These are phyloP conservation scores for Seiridium cupressi DNA, from an alignment of 2,329 filamentous ascomycete genomes.

Conservation along the genomic window DNA sequence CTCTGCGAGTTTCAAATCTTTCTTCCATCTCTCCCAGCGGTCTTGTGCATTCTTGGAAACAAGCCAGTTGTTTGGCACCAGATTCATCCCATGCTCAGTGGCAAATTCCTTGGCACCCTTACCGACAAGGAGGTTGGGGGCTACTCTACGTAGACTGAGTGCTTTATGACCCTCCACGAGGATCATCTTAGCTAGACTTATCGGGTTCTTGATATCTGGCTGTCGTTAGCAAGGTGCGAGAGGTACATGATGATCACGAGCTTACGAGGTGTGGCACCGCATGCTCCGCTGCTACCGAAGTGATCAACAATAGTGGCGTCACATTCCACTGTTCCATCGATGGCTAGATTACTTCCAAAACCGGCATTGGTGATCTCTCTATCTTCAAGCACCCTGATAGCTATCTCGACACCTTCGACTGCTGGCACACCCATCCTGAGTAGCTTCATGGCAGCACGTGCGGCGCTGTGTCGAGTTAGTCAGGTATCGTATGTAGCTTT, in stretches of 20 bases:
- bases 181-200: conserved; percentile 79
- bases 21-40: conserved; percentile 75
- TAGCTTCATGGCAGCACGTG: conserved; percentile 78
- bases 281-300: conserved; percentile 85
- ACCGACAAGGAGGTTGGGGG: conserved; percentile 87
- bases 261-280: conserved; percentile 86
- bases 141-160: conserved; percentile 82
- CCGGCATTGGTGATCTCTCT: conserved; percentile 95
- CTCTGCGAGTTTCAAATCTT: conserved; percentile 63
- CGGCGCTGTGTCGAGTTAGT: conserved; percentile 58
- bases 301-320: conserved; percentile 94
- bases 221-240: no score
- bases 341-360: conserved; percentile 90
- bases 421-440: conserved; percentile 77
- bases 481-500: not conserved
- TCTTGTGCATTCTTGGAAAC: conserved; percentile 78
- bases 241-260: conserved; percentile 17
- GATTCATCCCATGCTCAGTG: conserved; percentile 69
- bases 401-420: conserved; percentile 85
- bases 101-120: conserved; percentile 87
- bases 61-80: conserved; percentile 72
- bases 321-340: conserved; percentile 89
- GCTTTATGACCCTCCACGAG: conserved; percentile 74
- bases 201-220: conserved; percentile 86
- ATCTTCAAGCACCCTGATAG: conserved; percentile 85